Percentiles rank a stretch among this genome's conserved stretches.
phyloP scores from a whole-genome alignment of 2,329 filamentous ascomycete genomes.

The Purpureocillium lavendulum region DNA sequence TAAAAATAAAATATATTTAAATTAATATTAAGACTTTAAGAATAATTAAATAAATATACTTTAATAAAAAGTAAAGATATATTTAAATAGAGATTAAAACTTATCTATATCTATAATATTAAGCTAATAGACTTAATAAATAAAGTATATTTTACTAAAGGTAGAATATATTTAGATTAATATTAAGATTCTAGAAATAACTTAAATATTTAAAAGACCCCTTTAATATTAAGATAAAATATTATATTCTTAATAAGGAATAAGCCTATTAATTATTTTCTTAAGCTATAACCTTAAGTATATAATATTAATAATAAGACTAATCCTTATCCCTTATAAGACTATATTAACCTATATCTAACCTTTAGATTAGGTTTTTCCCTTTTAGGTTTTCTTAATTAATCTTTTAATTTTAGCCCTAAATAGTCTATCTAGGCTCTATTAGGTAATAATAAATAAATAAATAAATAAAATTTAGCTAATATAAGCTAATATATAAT shows the following conservation, averaged over 20 bases:
- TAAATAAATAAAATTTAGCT: background rate
- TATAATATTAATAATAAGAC: background rate
- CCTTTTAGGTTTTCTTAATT: background rate
- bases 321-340: too few species aligned
- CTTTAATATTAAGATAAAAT: too few species aligned
- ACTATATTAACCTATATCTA: too few species aligned
- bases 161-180: too few species aligned
- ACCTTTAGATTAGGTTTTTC: too few species aligned
- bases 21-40: background rate
- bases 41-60: background rate
- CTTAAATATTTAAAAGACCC: too few species aligned
- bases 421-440: background rate
- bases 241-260: too few species aligned
- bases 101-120: background rate
- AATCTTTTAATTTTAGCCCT: background rate
- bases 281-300: background rate
- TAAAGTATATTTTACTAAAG: background rate
- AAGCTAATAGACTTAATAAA: too few species aligned
- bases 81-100: background rate
- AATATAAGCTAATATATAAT: too few species aligned
- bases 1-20: too few species aligned
- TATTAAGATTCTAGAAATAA: too few species aligned
- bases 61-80: background rate
- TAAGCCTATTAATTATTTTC: too few species aligned
- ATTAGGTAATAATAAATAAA: background rate